Evolutionary conservation across 2,329 filamentous ascomycete genomes (phyloP).

Genomic region (Lasiodiplodia hormozganensis): DNA sequence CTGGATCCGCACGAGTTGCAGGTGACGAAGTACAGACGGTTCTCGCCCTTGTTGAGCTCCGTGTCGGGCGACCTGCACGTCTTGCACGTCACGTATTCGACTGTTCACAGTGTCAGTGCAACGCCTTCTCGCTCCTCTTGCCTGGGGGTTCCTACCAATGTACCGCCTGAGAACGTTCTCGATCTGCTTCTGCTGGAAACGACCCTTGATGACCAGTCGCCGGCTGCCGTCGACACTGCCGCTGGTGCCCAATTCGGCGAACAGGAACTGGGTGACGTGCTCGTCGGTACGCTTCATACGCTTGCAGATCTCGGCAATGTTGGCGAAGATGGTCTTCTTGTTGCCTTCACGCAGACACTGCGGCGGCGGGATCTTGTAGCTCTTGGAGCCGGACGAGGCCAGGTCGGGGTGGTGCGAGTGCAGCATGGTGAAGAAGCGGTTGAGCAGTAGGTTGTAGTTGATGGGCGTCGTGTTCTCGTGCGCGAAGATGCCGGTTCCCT

Average conservation of each 20-base stretch:
- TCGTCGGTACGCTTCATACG: conserved; percentile 99
- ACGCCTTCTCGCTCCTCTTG: background rate
- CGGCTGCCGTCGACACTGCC: conserved; percentile 93
- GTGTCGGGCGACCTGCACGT: conserved; percentile 95
- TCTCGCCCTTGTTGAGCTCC: conserved; percentile 97
- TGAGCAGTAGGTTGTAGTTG: conserved; percentile 83
- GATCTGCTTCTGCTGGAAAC: conserved; percentile 99
- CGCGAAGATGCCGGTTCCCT: conserved; percentile 88
- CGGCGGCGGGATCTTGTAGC: conserved; percentile 98
- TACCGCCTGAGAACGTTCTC: conserved; percentile 96
- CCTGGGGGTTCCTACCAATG: conserved; percentile 72
- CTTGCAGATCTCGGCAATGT: conserved; percentile 98
- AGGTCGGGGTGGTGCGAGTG: conserved; percentile 97
- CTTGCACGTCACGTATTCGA: conserved; percentile 99
- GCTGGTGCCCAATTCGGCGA: conserved; percentile 96
- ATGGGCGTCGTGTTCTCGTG: conserved; percentile 81
- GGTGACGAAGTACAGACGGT: conserved; percentile 98
- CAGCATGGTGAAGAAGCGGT: conserved; percentile 92
- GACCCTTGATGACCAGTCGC: conserved; percentile 96
- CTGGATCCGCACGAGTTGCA: conserved; percentile 76
- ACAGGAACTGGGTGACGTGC: conserved; percentile 95
- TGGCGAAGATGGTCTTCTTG: conserved; percentile 99
- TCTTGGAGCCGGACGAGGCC: conserved; percentile 84
- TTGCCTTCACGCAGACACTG: conserved; percentile 99
- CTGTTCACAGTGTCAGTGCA: conserved; percentile 49